Base-by-base conservation (phyloP, 257 asterid genomes). In the Gardenia jasminoides region DNA sequence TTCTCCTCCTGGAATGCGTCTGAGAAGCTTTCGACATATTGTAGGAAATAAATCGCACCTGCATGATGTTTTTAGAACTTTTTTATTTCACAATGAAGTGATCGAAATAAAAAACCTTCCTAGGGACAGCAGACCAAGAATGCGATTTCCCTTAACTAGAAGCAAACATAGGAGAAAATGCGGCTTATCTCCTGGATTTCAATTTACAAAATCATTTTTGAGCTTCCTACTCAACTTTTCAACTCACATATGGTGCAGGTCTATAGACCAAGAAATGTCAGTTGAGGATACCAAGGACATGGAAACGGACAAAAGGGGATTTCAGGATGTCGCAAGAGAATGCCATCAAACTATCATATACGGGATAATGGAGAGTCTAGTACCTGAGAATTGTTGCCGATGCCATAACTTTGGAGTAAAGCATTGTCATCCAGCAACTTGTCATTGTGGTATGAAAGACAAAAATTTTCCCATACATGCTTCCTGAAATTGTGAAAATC, bases 401-500 rank as follows among this genome's bases (percentile, higher is more conserved):
- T 83, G 48, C 96, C 92, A 67, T 89, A 88, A 81, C 81, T 85
- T 76, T 92, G 91, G 83, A 95, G 96, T 50, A 50, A 50, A 82
- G 47, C 85, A 74, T 67, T 69, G 66, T 94, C 98, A 28, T 90
- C 87, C 16, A 93, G 93, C 28, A 93, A 89, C 90, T 93, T 95
- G 79, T 89, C 92, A 62, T 87, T 95, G 82, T 87, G 91, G 84
- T 81, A 75, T 33, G 87, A 76, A 82, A 93, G 96, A 83, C 97
- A 93, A 72, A 89, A 92, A 77, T 93, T 91, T 73, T 88, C 88
- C 99, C 98, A 92, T 1, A 95, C 97, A 83, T 92, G 99, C 82
- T 85, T 94, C 98, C 97, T 94, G 85, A 85, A 84, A 72, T 72
- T 22, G 67, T 78, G 76, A 85, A 80, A 19, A 78, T 62, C 30